Evolutionary conservation across 176 grass and related monocot species (phyloP).

Genomic region (Canna indica): DNA sequence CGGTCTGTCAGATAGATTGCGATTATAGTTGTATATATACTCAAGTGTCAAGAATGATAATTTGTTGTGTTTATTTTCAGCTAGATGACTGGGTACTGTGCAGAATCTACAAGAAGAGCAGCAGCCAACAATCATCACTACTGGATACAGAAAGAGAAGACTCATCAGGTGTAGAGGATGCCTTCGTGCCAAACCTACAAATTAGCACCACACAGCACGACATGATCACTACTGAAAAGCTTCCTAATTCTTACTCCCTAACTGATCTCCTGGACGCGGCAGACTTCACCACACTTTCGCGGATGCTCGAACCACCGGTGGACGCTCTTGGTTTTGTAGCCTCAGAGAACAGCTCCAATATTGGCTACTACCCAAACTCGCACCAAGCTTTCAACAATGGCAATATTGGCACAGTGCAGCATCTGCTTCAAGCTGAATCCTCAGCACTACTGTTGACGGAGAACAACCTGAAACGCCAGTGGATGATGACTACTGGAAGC

Average conservation of each 20-base stretch:
- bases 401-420: background rate
- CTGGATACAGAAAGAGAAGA: constrained; percentile 29
- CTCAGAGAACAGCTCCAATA: background rate
- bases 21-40: no score
- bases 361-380: background rate
- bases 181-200: background rate
- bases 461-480: constrained; percentile 5
- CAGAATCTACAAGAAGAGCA: constrained; percentile 60
- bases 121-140: background rate
- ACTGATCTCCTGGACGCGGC: constrained; percentile 43
- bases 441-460: background rate
- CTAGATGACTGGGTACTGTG: constrained; percentile 79
- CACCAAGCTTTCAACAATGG: background rate
- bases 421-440: background rate
- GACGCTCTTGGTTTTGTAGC: no score
- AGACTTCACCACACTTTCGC: constrained; percentile 24
- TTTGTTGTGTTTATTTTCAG: constrained; percentile 19
- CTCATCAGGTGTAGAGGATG: constrained; percentile 25
- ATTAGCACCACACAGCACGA: background rate
- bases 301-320: background rate
- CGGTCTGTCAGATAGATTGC: no score
- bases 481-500: background rate
- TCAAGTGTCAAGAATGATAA: no score
- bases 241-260: constrained; percentile 18
- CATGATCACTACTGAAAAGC: background rate